phyloP scores from a whole-genome alignment of 345 rosid genomes.

The Gossypium anomalum region DNA sequence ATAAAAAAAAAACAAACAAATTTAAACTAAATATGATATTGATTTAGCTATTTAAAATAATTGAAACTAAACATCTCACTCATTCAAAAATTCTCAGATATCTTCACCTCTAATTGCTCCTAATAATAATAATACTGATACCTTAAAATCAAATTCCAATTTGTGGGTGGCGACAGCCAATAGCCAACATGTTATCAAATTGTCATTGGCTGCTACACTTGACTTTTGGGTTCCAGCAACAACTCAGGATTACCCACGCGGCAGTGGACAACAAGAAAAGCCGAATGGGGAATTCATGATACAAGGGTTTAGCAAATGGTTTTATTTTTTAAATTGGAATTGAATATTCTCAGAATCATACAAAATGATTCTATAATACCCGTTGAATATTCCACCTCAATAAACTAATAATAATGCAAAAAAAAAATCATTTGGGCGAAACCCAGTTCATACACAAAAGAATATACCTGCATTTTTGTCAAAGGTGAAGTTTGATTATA shows the following conservation, averaged over 20 bases:
- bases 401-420: neutral
- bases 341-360: slow-evolving; percentile 3
- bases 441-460: neutral
- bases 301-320: neutral
- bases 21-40: no score
- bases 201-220: neutral
- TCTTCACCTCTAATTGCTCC: no score
- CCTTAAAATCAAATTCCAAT: no score
- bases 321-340: neutral
- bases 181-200: neutral
- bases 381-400: slow-evolving; percentile 8
- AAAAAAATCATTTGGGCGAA: neutral
- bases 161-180: neutral
- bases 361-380: neutral
- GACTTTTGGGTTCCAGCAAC: neutral
- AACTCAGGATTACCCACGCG: neutral
- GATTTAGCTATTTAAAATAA: no score
- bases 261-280: neutral
- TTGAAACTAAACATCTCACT: no score
- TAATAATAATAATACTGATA: no score
- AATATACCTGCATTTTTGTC: neutral
- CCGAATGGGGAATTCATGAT: neutral
- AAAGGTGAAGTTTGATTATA: neutral
- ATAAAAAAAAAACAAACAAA: no score
- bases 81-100: no score